Percentiles rank a stretch among this genome's conserved stretches.
Conservation (phyloP, 345 rosid species). For the Salix caprea region DNA sequence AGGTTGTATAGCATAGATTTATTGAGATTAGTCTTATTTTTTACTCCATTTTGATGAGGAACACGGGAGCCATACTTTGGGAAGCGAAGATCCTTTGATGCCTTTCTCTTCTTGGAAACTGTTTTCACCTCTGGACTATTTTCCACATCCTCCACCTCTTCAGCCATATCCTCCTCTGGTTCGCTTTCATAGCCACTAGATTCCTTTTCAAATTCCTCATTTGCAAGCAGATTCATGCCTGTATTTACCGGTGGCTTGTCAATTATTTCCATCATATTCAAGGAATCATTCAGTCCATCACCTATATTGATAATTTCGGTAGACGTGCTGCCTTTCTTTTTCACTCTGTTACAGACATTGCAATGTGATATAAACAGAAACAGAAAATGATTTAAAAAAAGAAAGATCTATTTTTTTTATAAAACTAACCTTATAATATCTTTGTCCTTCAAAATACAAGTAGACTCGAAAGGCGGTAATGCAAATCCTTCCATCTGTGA, state of each 20-base stretch:
- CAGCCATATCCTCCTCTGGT: constrained; percentile 42
- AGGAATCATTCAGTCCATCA: constrained; percentile 25
- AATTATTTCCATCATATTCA: constrained; percentile 32
- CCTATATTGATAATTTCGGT: constrained; percentile 26
- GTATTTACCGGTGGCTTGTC: constrained; percentile 32
- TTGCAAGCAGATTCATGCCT: constrained; percentile 47
- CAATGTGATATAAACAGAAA: neutral
- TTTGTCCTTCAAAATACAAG: constrained; percentile 64
- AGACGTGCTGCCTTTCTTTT: constrained; percentile 38
- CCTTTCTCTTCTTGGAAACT: constrained; percentile 70
- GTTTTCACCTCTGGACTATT: constrained; percentile 24
- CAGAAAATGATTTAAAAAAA: neutral
- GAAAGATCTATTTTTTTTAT: neutral
- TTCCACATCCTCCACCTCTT: constrained; percentile 29
- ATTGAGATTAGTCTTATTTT: neutral
- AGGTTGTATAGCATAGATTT: neutral
- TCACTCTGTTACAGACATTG: constrained; percentile 43
- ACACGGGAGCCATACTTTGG: constrained; percentile 50
- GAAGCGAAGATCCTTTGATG: constrained; percentile 45
- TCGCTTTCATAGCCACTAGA: constrained; percentile 61
- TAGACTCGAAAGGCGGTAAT: constrained; percentile 80
- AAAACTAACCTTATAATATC: constrained; percentile 64
- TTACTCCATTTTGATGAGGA: neutral
- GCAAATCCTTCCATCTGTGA: constrained; percentile 91
- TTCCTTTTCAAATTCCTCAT: constrained; percentile 69